phyloP scores from a whole-genome alignment of 2,329 filamentous ascomycete species.

The Raffaelea arxii region DNA sequence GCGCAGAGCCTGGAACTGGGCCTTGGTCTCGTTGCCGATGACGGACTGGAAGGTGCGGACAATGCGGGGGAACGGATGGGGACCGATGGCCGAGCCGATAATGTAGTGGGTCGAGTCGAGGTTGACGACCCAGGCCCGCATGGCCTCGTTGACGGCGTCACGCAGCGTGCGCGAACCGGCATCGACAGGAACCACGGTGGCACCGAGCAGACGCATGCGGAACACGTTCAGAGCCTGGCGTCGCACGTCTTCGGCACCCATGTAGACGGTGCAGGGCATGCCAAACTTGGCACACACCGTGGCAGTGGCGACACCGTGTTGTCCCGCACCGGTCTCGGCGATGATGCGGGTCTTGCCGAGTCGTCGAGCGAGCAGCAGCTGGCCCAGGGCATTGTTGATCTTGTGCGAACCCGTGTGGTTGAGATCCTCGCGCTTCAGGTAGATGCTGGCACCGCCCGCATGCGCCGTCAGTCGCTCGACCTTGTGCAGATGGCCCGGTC shows the following conservation, averaged over 20 bases:
- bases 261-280: conserved; percentile 96
- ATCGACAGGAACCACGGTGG: conserved; percentile 85
- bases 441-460: conserved; percentile 89
- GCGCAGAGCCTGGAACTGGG: conserved; percentile 75
- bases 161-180: conserved; percentile 76
- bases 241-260: conserved; percentile 96
- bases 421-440: conserved; percentile 93
- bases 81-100: conserved; percentile 93
- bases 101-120: conserved; percentile 96
- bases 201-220: conserved; percentile 92
- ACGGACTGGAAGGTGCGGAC: conserved; percentile 96
- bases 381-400: conserved; percentile 97
- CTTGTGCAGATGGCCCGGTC: conserved; percentile 82
- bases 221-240: conserved; percentile 97
- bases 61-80: conserved; percentile 95
- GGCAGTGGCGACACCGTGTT: conserved; percentile 95
- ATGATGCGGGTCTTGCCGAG: conserved; percentile 96
- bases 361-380: conserved; percentile 75
- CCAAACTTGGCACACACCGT: conserved; percentile 97
- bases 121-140: conserved; percentile 87
- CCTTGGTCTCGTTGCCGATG: conserved; percentile 89
- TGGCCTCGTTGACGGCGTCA: conserved; percentile 88
- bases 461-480: conserved; percentile 81
- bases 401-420: conserved; percentile 99
- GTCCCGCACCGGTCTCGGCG: conserved; percentile 92